Conservation (phyloP, 345 rosid genomes). For the Lepidium sativum region DNA sequence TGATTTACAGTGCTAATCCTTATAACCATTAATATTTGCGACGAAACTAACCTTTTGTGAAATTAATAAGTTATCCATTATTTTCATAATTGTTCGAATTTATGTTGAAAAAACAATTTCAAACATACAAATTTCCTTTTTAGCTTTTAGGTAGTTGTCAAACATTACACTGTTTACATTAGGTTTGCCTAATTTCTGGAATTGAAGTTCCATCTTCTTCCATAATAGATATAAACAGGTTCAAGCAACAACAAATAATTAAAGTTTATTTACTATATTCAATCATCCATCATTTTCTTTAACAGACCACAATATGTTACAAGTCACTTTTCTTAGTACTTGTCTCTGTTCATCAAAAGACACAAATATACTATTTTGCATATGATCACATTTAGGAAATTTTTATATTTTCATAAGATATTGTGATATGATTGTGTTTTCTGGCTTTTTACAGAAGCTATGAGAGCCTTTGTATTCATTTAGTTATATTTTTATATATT, state of each 20-base stretch:
- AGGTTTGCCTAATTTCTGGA: conserved; percentile 22
- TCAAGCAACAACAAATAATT: background rate
- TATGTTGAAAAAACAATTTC: background rate
- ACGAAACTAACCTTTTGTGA: background rate
- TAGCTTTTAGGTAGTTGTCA: conserved; percentile 15
- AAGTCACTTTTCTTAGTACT: background rate
- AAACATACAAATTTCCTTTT: background rate
- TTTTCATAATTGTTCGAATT: background rate
- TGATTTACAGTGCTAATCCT: background rate
- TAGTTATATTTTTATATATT: background rate
- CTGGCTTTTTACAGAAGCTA: background rate
- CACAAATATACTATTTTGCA: background rate
- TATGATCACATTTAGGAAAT: background rate
- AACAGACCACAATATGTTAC: conserved; percentile 14
- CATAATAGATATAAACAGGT: conserved; percentile 1
- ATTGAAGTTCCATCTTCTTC: conserved; percentile 8
- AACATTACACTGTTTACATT: conserved; percentile 16
- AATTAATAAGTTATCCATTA: background rate
- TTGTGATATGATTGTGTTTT: background rate
- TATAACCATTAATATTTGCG: background rate
- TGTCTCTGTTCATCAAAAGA: conserved; percentile 11
- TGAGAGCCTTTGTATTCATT: background rate
- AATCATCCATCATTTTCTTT: conserved; percentile 21
- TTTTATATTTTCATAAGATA: background rate
- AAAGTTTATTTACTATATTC: background rate